Base-by-base conservation (phyloP, 2,329 filamentous ascomycete genomes). In the Alternaria gaisen region DNA sequence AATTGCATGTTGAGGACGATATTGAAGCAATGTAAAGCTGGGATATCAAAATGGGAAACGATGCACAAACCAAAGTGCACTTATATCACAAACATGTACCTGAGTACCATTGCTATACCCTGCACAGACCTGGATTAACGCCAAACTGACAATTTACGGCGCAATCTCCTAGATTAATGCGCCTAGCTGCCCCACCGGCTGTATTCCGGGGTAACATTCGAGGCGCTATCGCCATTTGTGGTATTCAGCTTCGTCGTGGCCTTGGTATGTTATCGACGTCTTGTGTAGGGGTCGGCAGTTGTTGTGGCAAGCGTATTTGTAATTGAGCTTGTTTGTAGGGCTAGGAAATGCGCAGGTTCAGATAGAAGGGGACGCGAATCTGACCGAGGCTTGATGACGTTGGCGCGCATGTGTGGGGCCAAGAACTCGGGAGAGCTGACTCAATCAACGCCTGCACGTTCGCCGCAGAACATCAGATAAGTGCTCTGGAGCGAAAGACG, bases 1-100 rank as follows among this genome's bases (percentile, higher is more conserved):
- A 69, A 16, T 38, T 58, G 71, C 72, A 74, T 74, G 8, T 46
- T 65, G 51, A 38, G 16, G 36, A 26, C 9, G 18, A 24, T 18
- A 6, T 30, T 20, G 26, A 41, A 14, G 46, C 3, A 32, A 20
- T 12, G 40, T 42, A 16, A 52, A 32, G 28, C 40, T 24, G 20
- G 12, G 6, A 16, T 42, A 32, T 38, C 11, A 5, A 18, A n/a
- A 18, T 26, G 34, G 50, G 16, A 28, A 38, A n/a, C 8, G 12
- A 38, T 30, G 34, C 14, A 41, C 30, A 36, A 30, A 18, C 14
- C 11, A 11, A 22, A 9, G 30, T 30, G 20, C 18, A 20, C 43
- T 28, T 48, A 22, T 40, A 38, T 18, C 34, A 18, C 14, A 14
- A 34, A 24, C 12, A 24, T 20, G 44, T 20, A 20, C 43, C 30